A percentile compares a stretch with the other conserved stretches of the same genome.
phyloP scores from a whole-genome alignment of 495 filamentous ascomycete genomes.

The Neurospora tetraspora region DNA sequence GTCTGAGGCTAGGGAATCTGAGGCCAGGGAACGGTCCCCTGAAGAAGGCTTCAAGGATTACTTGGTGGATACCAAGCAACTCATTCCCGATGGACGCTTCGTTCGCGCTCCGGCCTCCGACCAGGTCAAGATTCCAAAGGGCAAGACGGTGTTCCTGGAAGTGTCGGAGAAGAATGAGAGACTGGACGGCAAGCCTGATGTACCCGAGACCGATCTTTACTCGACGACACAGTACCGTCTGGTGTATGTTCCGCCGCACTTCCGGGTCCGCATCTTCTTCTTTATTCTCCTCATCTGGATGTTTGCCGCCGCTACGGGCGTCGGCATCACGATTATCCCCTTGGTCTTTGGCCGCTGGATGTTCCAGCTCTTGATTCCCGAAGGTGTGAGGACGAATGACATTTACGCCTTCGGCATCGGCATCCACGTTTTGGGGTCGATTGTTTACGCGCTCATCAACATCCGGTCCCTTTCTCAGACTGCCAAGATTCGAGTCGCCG shows the following conservation, averaged over 20 bases:
- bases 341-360: constrained; percentile 73
- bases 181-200: constrained; percentile 43
- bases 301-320: constrained; percentile 88
- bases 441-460: constrained; percentile 49
- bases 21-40: neutral
- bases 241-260: constrained; percentile 84
- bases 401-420: constrained; percentile 93
- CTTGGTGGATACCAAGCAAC: constrained; percentile 33
- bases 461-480: constrained; percentile 33
- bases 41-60: constrained; percentile 15
- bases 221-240: constrained; percentile 63
- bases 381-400: constrained; percentile 70
- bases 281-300: constrained; percentile 90
- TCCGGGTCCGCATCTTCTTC: constrained; percentile 65
- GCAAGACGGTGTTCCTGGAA: constrained; percentile 66
- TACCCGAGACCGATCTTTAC: constrained; percentile 52
- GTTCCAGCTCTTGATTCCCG: constrained; percentile 56
- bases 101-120: constrained; percentile 87
- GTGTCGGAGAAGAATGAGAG: constrained; percentile 62
- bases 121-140: constrained; percentile 87
- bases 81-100: constrained; percentile 63
- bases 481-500: constrained; percentile 18
- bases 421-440: constrained; percentile 61
- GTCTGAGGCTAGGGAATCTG: neutral
- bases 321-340: constrained; percentile 75